These are phyloP conservation scores for Solanum sparsipilum DNA, from an alignment of 257 asterid genomes.

Conservation along the genomic window DNA sequence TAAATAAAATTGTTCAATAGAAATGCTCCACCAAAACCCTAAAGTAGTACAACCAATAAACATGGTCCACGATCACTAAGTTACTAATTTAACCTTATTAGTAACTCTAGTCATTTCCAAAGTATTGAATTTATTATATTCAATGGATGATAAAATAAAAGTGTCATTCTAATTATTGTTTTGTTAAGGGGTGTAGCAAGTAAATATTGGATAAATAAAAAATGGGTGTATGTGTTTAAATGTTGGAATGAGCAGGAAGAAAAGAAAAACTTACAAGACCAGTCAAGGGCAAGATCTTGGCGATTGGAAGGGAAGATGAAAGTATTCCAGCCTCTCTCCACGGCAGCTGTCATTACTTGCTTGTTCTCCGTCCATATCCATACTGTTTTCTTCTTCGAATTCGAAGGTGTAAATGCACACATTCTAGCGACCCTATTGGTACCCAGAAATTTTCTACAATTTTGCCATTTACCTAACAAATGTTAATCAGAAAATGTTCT, in stretches of 20 bases:
- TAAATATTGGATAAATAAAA: neutral
- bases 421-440: neutral
- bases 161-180: neutral
- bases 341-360: constrained; percentile 77
- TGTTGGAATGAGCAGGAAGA: neutral
- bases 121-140: neutral
- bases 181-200: neutral
- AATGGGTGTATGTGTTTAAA: neutral
- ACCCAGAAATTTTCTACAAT: constrained; percentile 3
- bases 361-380: constrained; percentile 91
- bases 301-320: constrained; percentile 41
- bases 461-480: constrained; percentile 27
- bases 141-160: no score
- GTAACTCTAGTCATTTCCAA: neutral
- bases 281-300: constrained; percentile 58
- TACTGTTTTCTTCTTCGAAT: constrained; percentile 41
- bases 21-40: neutral
- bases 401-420: neutral
- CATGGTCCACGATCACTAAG: neutral
- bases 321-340: constrained; percentile 86
- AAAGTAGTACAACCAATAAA: neutral
- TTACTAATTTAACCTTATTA: neutral
- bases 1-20: no score
- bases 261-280: constrained; percentile 51
- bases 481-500: neutral